Evolutionary conservation across 2,329 filamentous ascomycete species (phyloP), one percentile per base, ranked within the genome.

Genomic region (Westerdykella aurantiaca): DNA sequence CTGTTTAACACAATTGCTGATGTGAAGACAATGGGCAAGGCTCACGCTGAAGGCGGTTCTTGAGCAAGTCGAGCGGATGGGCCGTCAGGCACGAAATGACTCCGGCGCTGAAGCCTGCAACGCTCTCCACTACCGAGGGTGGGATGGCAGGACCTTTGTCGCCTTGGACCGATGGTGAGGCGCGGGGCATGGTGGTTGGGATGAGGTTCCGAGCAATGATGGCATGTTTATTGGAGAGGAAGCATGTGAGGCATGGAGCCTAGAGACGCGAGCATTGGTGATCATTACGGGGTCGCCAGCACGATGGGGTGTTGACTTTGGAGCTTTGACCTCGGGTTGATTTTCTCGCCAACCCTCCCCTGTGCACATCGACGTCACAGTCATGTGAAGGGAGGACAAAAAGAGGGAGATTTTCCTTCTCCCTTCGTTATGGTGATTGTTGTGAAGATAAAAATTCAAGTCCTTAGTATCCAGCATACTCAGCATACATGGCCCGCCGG

Each of bases 51-150:
- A 98, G 82, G 51, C 93, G 85, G 48, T 91, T 97, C 76, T 98
- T 98, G 65, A 97, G 83, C 51, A 98, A 83, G 71, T 98, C 93
- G 47, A 98, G 81, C 25, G 93, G 93, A 65, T 97, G 91, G 41
- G 93, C 85, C 44, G 82, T 83, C 39, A 97, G 76, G 18, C 93
- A 97, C 42, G 90, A 86, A 56, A 89, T 78, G 44, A 88, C 78
- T 49, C 93, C 93, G 47, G 93, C 93, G 52, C 85, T 86, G 68
- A 98, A 85, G 57, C 93, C 93, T 49, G 93, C 88, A 66, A 90
- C 76, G 61, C 85, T 85, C 78, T 97, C 93, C 69, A 96, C 80
- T 63, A 86, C 69, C 57, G 86, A 88, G 69, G 86, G 81, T 66
- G 79, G 61, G 22, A 68, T 46, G 23, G 42, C 68, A 51, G 68